Conservation (phyloP, 2,329 filamentous ascomycete species). For the Sporothrix inflata region DNA sequence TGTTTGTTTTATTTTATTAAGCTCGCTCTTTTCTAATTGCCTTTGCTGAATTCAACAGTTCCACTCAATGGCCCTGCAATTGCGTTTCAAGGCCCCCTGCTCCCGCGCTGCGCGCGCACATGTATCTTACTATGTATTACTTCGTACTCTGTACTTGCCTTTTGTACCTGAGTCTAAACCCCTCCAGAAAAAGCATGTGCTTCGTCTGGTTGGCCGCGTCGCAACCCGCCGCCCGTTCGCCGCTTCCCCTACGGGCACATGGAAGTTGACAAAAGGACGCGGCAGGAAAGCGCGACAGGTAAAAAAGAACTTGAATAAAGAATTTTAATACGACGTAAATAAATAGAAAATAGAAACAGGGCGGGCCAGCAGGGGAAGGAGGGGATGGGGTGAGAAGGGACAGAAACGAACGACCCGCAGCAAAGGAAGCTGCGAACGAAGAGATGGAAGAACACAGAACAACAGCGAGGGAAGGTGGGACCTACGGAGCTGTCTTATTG, state of each 20-base stretch:
- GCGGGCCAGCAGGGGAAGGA: not conserved
- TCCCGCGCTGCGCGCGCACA: not conserved
- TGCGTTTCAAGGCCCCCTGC: not conserved
- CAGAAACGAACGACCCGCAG: slow-evolving; percentile 9
- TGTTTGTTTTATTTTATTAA: not conserved
- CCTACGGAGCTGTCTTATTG: slow-evolving; percentile 4
- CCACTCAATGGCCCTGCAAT: not conserved
- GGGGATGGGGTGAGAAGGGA: not conserved
- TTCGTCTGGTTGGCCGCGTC: not conserved
- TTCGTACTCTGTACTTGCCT: not conserved
- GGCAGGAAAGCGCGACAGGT: slow-evolving; percentile 10
- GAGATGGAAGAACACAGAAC: not conserved
- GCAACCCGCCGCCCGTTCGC: not conserved
- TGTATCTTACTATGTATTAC: not conserved
- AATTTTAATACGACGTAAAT: too few relatives aligned
- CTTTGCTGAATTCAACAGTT: not conserved
- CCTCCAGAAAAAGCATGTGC: slow-evolving; percentile 18
- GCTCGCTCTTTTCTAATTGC: not conserved
- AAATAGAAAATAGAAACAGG: not conserved
- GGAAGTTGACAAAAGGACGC: slow-evolving; percentile 15
- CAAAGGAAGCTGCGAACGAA: slow-evolving; percentile 7
- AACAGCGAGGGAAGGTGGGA: not conserved
- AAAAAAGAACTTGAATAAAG: not conserved
- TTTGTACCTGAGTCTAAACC: not conserved
- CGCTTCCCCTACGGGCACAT: slow-evolving; percentile 15